These are phyloP conservation scores for Aurifilum marmelostoma DNA, from an alignment of 2,329 filamentous ascomycete species.

Conservation along the genomic window DNA sequence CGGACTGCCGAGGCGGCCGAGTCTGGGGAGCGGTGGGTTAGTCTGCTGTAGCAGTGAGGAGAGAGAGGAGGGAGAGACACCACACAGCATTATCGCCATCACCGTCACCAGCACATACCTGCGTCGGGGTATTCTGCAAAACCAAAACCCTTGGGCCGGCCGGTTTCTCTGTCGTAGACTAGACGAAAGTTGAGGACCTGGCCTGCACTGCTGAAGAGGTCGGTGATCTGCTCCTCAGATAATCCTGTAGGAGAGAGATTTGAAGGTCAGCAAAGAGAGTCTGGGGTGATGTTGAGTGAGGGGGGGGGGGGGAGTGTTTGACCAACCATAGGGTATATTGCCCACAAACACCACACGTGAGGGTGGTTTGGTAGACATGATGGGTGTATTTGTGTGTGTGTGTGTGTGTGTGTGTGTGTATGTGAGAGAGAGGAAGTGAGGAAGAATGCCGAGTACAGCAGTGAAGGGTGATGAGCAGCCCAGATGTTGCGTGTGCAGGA, in stretches of 20 bases:
- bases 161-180: conserved; percentile 94
- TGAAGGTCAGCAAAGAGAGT: conserved; percentile 22
- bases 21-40: conserved; percentile 46
- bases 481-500: background rate
- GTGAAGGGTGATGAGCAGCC: conserved; percentile 4
- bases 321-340: conserved; percentile 79
- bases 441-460: background rate
- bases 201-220: conserved; percentile 89
- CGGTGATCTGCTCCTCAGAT: conserved; percentile 93
- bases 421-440: background rate
- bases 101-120: conserved; percentile 54
- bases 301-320: conserved; percentile 31
- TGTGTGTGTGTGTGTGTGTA: too few relatives aligned
- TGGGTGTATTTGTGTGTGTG: background rate
- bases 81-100: background rate
- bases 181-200: conserved; percentile 90
- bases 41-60: conserved; percentile 21
- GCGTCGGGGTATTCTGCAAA: conserved; percentile 95
- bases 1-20: conserved; percentile 91
- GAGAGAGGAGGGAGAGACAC: background rate
- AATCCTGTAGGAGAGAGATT: conserved; percentile 64
- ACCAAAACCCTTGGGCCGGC: conserved; percentile 92
- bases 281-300: too few relatives aligned
- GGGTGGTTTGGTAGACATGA: conserved; percentile 74
- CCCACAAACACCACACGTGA: conserved; percentile 83